Conservation (phyloP, 2,329 filamentous ascomycete species). For the Gaeumannomyces sp. region DNA sequence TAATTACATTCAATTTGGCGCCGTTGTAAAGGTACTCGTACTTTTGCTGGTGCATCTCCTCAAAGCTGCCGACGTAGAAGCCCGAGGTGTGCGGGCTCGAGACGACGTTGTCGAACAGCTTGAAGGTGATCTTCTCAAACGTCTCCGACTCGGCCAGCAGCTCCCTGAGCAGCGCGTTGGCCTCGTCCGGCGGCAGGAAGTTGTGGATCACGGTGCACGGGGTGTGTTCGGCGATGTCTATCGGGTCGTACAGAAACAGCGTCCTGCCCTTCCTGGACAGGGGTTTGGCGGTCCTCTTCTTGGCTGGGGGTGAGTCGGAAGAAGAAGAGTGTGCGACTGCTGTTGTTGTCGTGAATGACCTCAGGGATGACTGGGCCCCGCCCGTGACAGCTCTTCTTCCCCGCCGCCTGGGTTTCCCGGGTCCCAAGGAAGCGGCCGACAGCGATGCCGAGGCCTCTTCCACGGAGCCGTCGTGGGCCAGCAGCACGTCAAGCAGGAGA, state of each 20-base stretch:
- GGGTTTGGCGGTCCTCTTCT: constrained; percentile 38
- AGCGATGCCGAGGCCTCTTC: constrained; percentile 56
- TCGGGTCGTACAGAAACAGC: constrained; percentile 73
- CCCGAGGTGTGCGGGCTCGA: constrained; percentile 76
- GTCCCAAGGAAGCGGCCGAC: background rate
- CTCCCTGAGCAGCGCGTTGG: constrained; percentile 68
- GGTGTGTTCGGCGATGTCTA: constrained; percentile 75
- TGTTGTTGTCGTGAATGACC: constrained; percentile 33
- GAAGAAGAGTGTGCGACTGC: constrained; percentile 11
- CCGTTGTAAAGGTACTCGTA: constrained; percentile 27
- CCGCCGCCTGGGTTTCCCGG: no score
- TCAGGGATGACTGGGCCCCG: constrained; percentile 59
- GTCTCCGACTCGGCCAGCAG: constrained; percentile 65
- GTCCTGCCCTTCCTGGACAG: constrained; percentile 75
- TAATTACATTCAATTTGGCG: constrained; percentile 4
- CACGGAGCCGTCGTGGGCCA: constrained; percentile 74
- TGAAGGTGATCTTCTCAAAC: constrained; percentile 66
- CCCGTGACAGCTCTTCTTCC: background rate
- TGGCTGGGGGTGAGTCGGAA: background rate
- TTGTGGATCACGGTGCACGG: constrained; percentile 92
- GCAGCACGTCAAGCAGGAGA: constrained; percentile 68
- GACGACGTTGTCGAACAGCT: constrained; percentile 82
- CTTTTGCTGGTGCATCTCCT: constrained; percentile 64
- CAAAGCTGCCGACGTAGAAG: constrained; percentile 73
- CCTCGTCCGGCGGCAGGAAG: constrained; percentile 67